Evolutionary conservation across 2,329 filamentous ascomycete genomes (phyloP).

Genomic region (Curvularia spicifera): DNA sequence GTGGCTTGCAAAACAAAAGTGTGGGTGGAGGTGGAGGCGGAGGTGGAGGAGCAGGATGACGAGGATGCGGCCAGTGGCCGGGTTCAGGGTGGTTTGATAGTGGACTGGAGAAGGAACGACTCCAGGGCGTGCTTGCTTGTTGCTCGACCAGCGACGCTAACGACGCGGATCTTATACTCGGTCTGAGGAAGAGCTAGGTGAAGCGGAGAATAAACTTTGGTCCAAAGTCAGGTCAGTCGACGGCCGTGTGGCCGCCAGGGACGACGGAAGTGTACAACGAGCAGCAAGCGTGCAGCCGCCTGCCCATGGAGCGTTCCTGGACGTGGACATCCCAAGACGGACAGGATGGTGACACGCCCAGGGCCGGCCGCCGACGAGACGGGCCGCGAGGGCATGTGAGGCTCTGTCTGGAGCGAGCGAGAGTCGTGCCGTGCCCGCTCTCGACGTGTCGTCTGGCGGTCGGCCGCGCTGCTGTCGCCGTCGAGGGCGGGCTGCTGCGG

Average conservation of each 20-base stretch:
- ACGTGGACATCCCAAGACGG: conserved; percentile 39
- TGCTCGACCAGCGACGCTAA: conserved; percentile 37
- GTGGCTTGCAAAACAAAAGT: conserved; percentile 49
- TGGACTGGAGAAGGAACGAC: conserved; percentile 23
- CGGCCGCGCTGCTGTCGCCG: no score
- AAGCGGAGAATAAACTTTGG: conserved; percentile 33
- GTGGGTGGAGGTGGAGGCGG: conserved; percentile 23
- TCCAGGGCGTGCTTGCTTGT: conserved; percentile 25
- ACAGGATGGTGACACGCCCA: conserved; percentile 38
- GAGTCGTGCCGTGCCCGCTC: no score
- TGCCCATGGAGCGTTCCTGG: conserved; percentile 28
- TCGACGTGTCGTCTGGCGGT: no score
- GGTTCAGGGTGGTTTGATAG: conserved; percentile 4
- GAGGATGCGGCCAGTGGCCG: background rate
- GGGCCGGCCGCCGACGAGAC: conserved; percentile 34
- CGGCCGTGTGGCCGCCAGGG: background rate
- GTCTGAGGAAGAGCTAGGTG: conserved; percentile 24
- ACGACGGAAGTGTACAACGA: conserved; percentile 36
- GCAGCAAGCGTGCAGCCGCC: conserved; percentile 33
- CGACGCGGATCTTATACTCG: conserved; percentile 47
- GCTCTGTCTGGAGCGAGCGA: background rate
- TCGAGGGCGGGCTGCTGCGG: no score
- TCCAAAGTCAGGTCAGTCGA: conserved; percentile 28
- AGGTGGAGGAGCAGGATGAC: background rate
- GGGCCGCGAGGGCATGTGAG: conserved; percentile 6